Base-by-base conservation (phyloP, 129 eudicot genomes). In the Deinandra increscens region DNA sequence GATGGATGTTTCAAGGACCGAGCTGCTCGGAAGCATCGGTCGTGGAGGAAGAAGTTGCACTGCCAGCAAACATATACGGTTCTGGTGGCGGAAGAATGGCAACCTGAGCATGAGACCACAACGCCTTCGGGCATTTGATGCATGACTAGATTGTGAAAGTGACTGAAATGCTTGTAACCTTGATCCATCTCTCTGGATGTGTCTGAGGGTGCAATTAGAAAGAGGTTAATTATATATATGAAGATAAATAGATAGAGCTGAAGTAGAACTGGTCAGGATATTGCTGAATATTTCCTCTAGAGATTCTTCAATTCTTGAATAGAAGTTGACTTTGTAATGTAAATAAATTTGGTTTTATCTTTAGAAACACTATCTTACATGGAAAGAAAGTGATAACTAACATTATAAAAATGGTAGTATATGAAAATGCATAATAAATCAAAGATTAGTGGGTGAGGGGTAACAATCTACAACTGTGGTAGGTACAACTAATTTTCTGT, bases 1-100 rank as follows among this genome's bases (percentile, higher is more conserved):
- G 90, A 79, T 0, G 87, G 90, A 64, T 84, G 90, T 3, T 63
- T 63, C 69, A 82, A 9, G n/a, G 90, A 84, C 13, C 90, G 84
- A 6, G 78, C 53, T 0, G 92, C 92, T 4, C 41, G 76, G 37
- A 59, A 86, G 54, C 96, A 84, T 29, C 77, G 79, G 15, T 79
- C 79, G 29, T 79, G 75, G 9, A 73, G 66, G 59, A 66, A 73
- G 68, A 79, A 79, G 49, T 73, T 73, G 71, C 83, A 73, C 33
- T 61, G 75, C 79, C 79, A 79, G 17, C 83, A 79, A 14, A 73
- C 70, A 4, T 66, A 73, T 5, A 73, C 75, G 9, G 75, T 73
- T 41, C 62, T 54, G 14, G 8, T 80, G 58, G 37, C 56, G 9
- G 66, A 69, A 62, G 82, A 31, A 54, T 78, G 61, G 80, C 79